A percentile compares a stretch with the other conserved stretches of the same genome.
Conservation (phyloP, 371 early-diverging fungal genomes). For the Conidiobolus incongruus region DNA sequence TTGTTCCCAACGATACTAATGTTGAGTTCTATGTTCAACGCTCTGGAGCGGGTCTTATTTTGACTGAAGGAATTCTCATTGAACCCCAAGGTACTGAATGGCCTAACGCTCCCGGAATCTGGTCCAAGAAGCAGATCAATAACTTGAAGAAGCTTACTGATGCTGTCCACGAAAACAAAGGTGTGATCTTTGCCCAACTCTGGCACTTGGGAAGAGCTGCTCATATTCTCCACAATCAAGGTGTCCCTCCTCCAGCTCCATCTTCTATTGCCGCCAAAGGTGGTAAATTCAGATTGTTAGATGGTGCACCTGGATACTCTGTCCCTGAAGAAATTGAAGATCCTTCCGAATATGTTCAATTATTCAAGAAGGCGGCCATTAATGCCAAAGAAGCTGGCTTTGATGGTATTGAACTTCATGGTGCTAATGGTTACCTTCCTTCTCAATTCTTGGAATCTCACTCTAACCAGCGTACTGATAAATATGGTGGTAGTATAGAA, state of each 20-base stretch:
- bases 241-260: slow-evolving; percentile 5
- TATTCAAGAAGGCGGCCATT: background rate
- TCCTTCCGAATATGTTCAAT: background rate
- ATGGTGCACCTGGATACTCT: background rate
- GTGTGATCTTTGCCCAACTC: slow-evolving; percentile 27
- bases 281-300: background rate
- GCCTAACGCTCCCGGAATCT: slow-evolving; percentile 16
- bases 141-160: slow-evolving; percentile 28
- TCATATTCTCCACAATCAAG: slow-evolving; percentile 1
- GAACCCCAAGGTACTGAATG: slow-evolving; percentile 13
- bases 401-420: slow-evolving; percentile 47
- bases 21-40: slow-evolving; percentile 30
- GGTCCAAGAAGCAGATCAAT: slow-evolving; percentile 19
- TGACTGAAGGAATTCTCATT: slow-evolving; percentile 25
- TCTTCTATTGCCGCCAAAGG: slow-evolving; percentile 1
- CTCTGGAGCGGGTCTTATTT: slow-evolving; percentile 20
- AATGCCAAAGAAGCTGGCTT: no score
- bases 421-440: slow-evolving; percentile 34
- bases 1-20: slow-evolving; percentile 15
- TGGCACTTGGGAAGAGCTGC: slow-evolving; percentile 19
- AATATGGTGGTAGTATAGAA: slow-evolving; percentile 33
- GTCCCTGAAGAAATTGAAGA: slow-evolving; percentile 3
- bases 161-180: slow-evolving; percentile 26
- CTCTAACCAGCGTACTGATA: slow-evolving; percentile 25
- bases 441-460: slow-evolving; percentile 23